Base-by-base conservation (phyloP, 2,329 filamentous ascomycete species). In the Fonsecaea erecta region DNA sequence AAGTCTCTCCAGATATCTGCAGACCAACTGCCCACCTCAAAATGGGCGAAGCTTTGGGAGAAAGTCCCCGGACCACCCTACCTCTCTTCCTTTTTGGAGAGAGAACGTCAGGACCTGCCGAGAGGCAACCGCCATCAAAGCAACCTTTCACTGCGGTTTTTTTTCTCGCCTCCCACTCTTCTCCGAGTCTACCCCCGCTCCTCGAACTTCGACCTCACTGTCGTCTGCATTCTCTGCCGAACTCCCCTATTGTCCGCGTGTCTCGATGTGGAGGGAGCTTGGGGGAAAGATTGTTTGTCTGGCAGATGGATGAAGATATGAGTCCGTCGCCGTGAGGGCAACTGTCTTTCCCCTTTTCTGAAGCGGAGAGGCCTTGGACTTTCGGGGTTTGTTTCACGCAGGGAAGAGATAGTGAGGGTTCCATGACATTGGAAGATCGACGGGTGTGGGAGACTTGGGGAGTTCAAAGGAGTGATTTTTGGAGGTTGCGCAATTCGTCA, bases 101-200 rank as follows among this genome's bases (percentile, higher is more conserved):
- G 60, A 70, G 72, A 64, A 64, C 74, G 81, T 78, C 82, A 83
- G 82, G 79, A 77, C 81, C 79, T 86, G 93, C 92, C 92, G 92
- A 96, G 96, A 97, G 91, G 92, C 93, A 92, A 60, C 92, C 93
- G 93, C 93, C 94, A 96, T 93, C 97, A 89, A 96, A 96, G 93
- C 93, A 93, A 32, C 30, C 85, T 76, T 79, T 83, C 78, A 85
- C 76, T 80, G 93, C 91, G 92, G 92, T 90, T 93, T 16, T 83
- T 28, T n/a, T 18, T 56, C 57, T n/a, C 60, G 85, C 83, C 79
- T 81, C 82, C 81, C 82, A 81, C 82, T 81, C 81, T 81, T 81
- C 43, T 48, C 43, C 43, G 43, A 48, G 43, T 24, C 21, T 30
- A 48, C 4, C 7, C 21, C 18, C 7, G 7, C 81, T 61, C 59